These are phyloP conservation scores for Suillus subaureus DNA, from an alignment of 768 basidiomycete species.

Conservation along the genomic window DNA sequence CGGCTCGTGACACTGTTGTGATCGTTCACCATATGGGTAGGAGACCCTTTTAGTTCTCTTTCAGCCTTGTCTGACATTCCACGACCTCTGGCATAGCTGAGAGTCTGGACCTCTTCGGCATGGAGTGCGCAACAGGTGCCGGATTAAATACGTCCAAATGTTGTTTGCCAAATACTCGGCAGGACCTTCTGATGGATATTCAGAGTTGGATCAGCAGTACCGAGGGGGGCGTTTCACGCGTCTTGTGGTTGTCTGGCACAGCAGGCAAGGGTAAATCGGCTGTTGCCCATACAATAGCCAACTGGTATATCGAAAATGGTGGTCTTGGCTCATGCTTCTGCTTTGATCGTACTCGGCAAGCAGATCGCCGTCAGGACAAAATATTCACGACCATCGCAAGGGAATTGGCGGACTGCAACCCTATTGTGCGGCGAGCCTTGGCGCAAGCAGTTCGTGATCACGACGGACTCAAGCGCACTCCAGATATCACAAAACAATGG, in stretches of 20 bases:
- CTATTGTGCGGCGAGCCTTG: not conserved
- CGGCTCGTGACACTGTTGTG: too few relatives aligned
- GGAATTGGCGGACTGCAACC: not conserved
- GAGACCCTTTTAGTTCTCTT: not conserved
- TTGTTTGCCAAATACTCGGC: slow-evolving; percentile 19
- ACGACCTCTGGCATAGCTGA: not conserved
- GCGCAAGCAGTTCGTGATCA: not conserved
- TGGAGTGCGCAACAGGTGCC: not conserved
- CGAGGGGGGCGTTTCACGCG: not conserved
- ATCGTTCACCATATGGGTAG: not conserved
- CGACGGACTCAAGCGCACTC: not conserved
- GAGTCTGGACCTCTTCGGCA: not conserved
- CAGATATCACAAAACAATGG: slow-evolving; percentile 14
- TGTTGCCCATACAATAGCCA: slow-evolving; percentile 20
- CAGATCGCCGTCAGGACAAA: not conserved
- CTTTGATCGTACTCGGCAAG: slow-evolving; percentile 14
- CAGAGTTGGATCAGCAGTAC: slow-evolving; percentile 15
- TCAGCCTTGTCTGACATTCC: not conserved
- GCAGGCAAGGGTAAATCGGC: slow-evolving; percentile 23
- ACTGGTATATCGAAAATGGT: slow-evolving; percentile 7
- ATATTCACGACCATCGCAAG: slow-evolving; percentile 3
- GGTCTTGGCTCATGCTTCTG: slow-evolving; percentile 20
- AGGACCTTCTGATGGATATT: slow-evolving; percentile 17
- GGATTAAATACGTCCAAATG: slow-evolving; percentile 1
- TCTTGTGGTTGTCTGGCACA: slow-evolving; percentile 18